Conservation (phyloP, 2,329 filamentous ascomycete genomes). For the Peltaster fructicola region DNA sequence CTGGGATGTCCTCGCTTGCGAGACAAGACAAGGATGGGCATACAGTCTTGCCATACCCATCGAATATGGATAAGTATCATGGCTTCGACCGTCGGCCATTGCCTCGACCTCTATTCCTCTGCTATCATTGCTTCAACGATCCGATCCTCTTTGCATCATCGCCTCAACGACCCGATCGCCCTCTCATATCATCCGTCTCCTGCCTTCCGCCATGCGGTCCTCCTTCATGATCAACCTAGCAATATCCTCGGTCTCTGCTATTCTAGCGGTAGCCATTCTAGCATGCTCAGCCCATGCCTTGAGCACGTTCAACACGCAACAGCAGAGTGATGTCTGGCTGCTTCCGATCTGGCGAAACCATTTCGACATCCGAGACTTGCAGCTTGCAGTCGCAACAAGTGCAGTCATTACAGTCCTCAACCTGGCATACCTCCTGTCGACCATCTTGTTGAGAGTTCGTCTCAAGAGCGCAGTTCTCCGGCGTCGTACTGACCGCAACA, state of each 20-base stretch:
- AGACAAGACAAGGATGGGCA: too few species aligned
- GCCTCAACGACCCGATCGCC: neutral
- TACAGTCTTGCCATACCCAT: too few species aligned
- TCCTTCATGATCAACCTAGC: slow-evolving; percentile 6
- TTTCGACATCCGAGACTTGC: slow-evolving; percentile 28
- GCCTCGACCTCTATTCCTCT: too few species aligned
- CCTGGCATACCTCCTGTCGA: too few species aligned
- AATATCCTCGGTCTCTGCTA: slow-evolving; percentile 15
- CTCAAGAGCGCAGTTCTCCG: too few species aligned
- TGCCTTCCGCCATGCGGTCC: slow-evolving; percentile 10
- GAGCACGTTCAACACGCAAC: slow-evolving; percentile 25
- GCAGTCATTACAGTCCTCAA: slow-evolving; percentile 23
- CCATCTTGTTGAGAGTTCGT: too few species aligned
- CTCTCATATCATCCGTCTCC: slow-evolving; percentile 7
- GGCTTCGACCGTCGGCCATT: too few species aligned
- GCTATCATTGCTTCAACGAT: too few species aligned
- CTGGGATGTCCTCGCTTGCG: too few species aligned
- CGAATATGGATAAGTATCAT: too few species aligned
- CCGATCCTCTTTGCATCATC: too few species aligned
- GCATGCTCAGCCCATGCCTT: slow-evolving; percentile 27
- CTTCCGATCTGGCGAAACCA: slow-evolving; percentile 30
- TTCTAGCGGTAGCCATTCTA: slow-evolving; percentile 24
- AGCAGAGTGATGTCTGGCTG: slow-evolving; percentile 28
- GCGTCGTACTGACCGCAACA: too few species aligned
- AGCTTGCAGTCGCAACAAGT: slow-evolving; percentile 22